Evolutionary conservation across 2,329 filamentous ascomycete species (phyloP), one percentile per base, ranked within the genome.

Genomic region (Fusarium sp.): DNA sequence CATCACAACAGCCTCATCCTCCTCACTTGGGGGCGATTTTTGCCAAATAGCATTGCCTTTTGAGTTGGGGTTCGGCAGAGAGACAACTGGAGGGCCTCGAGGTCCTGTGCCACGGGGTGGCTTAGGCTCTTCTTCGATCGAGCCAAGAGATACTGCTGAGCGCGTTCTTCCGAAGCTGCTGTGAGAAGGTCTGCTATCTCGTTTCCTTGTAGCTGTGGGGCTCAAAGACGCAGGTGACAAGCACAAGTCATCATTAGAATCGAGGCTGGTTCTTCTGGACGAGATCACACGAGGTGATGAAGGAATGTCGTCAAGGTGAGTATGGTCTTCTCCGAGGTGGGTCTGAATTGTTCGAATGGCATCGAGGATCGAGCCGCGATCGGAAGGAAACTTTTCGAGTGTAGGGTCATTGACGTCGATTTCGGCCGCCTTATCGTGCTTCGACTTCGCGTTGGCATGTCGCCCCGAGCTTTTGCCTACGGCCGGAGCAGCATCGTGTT

Each of bases 381-480:
- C 78, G 1, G 77, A 81, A 3, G 82, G 82, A 60, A 84, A 83
- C 15, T 69, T 73, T 58, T 83, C 82, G 8, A 84, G 70, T 0
- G 78, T 81, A 2, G 82, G 81, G 45, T 84, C 82, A 42, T 79
- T 75, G 3, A 79, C 57, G 43, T 83, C 81, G 25, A 70, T 41
- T 9, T 70, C 53, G 11, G 53, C 57, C 11, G 46, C 34, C 25
- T 56, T 62, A 26, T 61, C 56, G 7, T 65, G 68, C 36, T 65
- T 65, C 11, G 65, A 52, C 25, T 58, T 67, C 24, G 35, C 40
- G 28, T 55, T 63, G 10, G 61, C 54, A 7, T 55, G 54, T 24
- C 40, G 67, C 43, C 40, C 51, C 45, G 53, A 70, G 56, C 61
- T 64, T 19, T 42, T 57, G 31, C 58, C 61, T 28, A 62, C 55